Percentiles rank a stretch among this genome's conserved stretches.
Conservation (phyloP, 2,329 filamentous ascomycete species). For the Trichophyton rubrum region DNA sequence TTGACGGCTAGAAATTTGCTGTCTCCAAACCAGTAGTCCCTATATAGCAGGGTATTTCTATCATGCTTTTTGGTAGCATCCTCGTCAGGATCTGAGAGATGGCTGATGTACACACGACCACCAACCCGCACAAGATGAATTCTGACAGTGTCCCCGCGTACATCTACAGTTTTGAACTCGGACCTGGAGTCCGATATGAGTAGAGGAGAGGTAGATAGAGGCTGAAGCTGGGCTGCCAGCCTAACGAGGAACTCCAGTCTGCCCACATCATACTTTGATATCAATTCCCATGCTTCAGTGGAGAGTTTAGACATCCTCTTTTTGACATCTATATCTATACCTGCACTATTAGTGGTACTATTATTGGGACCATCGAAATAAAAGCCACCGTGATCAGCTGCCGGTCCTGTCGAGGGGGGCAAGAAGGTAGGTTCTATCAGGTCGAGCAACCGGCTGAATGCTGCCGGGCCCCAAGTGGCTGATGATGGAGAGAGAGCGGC, state of each 20-base stretch:
- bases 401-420: not conserved
- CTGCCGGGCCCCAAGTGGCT: not conserved
- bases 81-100: conserved; percentile 18
- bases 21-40: conserved; percentile 2
- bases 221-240: not conserved
- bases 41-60: not conserved
- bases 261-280: not conserved
- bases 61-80: conserved; percentile 1
- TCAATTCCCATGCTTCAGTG: conserved; percentile 1
- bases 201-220: not conserved
- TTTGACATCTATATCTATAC: not conserved
- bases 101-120: not conserved
- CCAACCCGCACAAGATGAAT: conserved; percentile 5
- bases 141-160: not conserved
- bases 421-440: conserved; percentile 7
- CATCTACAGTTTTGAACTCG: not conserved
- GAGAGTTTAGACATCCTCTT: not conserved
- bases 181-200: not conserved
- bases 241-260: conserved; percentile 1
- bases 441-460: conserved; percentile 4
- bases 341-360: too few species aligned
- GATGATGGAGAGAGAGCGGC: conserved; percentile 5
- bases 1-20: conserved; percentile 4
- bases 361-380: too few species aligned
- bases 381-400: conserved; percentile 1